Evolutionary conservation across 805 yeast genomes (phyloP), one percentile per base, ranked within the genome.

Genomic region (Starmerella tilneyi): DNA sequence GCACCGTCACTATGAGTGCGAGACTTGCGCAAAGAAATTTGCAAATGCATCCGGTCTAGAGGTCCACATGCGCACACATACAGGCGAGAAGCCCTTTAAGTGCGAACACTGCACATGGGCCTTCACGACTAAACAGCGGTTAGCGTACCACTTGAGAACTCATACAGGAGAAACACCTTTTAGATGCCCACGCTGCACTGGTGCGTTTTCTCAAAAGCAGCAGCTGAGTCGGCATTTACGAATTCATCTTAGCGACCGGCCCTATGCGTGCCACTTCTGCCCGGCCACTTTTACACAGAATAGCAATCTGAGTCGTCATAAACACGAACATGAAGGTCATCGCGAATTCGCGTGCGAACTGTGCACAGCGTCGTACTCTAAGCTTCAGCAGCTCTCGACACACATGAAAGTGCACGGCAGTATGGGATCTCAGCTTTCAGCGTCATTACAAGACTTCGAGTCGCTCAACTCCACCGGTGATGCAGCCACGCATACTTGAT

Each of bases 31-130:
- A 41, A 83, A 84, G 59, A 78, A 77, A 37, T 86, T 86, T 66
- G 79, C 84, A 48, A 70, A 95, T 51, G 94, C 95, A 6, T 77
- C 84, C 7, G 81, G 89, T 4, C 68, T 85, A 46, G 80, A 78
- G 59, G 84, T 89, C 6, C 96, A 85, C 65, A 71, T 74, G 58
- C 76, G 82, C 59, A 79, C 86, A 11, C 96, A 85, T 61, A 79
- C 86, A 0, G 88, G 88, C 26, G 85, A 79, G 56, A 79, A 79
- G 53, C 88, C 88, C 11, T 80, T 75, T 59, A 64, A 63, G 42
- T 80, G 86, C 58, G 62, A 68, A 15, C 40, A 16, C 21, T 36
- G 40, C 22, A 23, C 40, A 12, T 36, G 40, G 40, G 40, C 40
- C 3, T 36, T 36, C 30, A 36, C 40, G 16, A 36, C 40, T 5